Evolutionary conservation across 2,329 filamentous ascomycete species (phyloP).

Genomic region (Akanthomyces uredinophilus): DNA sequence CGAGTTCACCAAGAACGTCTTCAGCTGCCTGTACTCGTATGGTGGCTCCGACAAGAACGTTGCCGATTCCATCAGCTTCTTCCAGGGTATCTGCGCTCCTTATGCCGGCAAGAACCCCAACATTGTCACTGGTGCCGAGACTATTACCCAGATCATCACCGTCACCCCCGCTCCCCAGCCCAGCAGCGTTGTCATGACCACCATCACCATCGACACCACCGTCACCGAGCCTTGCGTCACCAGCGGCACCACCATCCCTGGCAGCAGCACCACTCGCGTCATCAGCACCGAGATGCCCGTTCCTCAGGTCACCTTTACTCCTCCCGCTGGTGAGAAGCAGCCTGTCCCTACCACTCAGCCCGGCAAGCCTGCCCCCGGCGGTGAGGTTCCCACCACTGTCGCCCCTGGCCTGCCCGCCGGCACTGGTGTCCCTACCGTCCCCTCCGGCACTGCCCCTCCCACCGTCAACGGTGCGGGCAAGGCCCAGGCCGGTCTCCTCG

Average conservation of each 20-base stretch:
- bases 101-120: conserved; percentile 74
- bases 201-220: conserved; percentile 42
- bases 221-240: conserved; percentile 48
- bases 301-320: conserved; percentile 48
- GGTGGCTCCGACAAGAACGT: conserved; percentile 62
- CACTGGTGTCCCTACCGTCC: conserved; percentile 29
- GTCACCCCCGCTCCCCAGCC: conserved; percentile 42
- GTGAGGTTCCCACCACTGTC: conserved; percentile 20
- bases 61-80: conserved; percentile 69
- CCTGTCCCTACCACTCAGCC: conserved; percentile 8
- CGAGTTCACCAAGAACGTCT: conserved; percentile 73
- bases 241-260: conserved; percentile 41
- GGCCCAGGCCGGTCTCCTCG: conserved; percentile 40
- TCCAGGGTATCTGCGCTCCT: conserved; percentile 84
- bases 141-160: conserved; percentile 56
- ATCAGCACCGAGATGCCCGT: conserved; percentile 49
- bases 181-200: conserved; percentile 45
- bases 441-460: conserved; percentile 30
- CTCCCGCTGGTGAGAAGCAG: conserved; percentile 19
- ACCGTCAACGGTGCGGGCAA: conserved; percentile 36
- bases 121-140: conserved; percentile 70
- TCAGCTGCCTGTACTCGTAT: conserved; percentile 66
- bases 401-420: conserved; percentile 22
- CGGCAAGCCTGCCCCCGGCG: background rate
- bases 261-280: conserved; percentile 41